Evolutionary conservation across 768 basidiomycete species (phyloP).

Genomic region (Auriscalpium orientale): DNA sequence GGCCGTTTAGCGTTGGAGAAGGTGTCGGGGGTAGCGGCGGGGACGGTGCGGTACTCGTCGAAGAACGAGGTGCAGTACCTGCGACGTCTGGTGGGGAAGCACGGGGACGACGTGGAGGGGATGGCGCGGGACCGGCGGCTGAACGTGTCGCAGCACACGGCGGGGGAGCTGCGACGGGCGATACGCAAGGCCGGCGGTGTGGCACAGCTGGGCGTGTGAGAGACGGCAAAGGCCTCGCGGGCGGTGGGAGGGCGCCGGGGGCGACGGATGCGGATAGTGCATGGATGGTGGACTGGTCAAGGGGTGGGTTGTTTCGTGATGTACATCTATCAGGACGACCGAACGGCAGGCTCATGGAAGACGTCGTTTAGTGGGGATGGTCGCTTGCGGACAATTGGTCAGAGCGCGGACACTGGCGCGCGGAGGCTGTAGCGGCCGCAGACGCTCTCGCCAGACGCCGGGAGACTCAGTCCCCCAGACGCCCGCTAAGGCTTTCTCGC

Average conservation of each 20-base stretch:
- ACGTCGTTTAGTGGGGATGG: neutral
- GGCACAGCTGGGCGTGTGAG: constrained; percentile 18
- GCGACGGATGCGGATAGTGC: no score
- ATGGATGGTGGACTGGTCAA: neutral
- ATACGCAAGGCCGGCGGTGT: constrained; percentile 48
- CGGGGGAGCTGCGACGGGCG: constrained; percentile 64
- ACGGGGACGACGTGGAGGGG: constrained; percentile 62
- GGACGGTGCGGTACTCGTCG: constrained; percentile 49
- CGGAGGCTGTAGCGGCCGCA: neutral
- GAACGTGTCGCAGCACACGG: constrained; percentile 81
- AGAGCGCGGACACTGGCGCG: neutral
- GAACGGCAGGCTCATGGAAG: neutral
- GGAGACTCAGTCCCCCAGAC: neutral
- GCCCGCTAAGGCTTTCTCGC: no score
- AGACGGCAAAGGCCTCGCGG: neutral
- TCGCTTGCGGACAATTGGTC: neutral
- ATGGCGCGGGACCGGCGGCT: constrained; percentile 78
- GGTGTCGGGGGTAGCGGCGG: constrained; percentile 33
- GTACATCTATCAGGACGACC: no score
- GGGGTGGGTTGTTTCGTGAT: neutral
- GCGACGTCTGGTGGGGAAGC: constrained; percentile 51
- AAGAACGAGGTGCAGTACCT: constrained; percentile 64
- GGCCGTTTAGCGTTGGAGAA: constrained; percentile 50
- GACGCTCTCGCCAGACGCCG: neutral
- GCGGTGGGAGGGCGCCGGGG: no score